Evolutionary conservation across 495 filamentous ascomycete genomes (phyloP), one percentile per base, ranked within the genome.

Genomic region (Pyrenula massariospora): DNA sequence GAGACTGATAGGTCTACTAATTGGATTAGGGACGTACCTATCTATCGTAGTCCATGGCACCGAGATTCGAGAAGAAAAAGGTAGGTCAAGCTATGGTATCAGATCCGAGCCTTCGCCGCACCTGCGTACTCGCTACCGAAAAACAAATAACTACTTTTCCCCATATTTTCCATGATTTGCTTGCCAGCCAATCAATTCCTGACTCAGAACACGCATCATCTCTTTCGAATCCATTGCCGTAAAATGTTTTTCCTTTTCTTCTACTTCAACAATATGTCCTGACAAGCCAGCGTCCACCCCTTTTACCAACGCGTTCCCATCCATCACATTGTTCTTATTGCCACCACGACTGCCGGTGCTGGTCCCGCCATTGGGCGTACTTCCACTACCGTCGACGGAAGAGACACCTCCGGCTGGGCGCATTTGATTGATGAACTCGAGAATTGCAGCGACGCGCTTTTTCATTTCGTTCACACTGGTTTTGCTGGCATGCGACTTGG

Each of bases 381-480:
- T 66, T 2, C 65, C 66, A 53, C 69, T 71, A 48, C 66, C 57
- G 2, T 71, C 68, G 12, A 68, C 71, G 2, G 73, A 71, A 24
- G 63, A 65, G 1, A 66, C 68, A 54, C 68, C 72, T 51, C 77
- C 69, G 21, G 69, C 67, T 12, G 95, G 77, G 63, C 96, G 92
- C 60, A 89, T 92, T 50, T 88, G 82, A 8, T 87, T 84, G 61
- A 98, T 96, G 67, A 88, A 96, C 48, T 95, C 90, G 15, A 94
- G 74, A 55, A 98, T 92, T 12, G 77, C 84, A 1, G 84, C 82
- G 2, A 91, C 91, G 8, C 88, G 82, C 58, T 87, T 80, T 70
- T 89, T 90, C 87, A 96, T 93, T 60, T 96, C 91, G 57, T 84
- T 86, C 83, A 96, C 87, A 24, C 81, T 92, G 52, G 91, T 83